These are phyloP conservation scores for Pulveroboletus sp. DNA, from an alignment of 768 basidiomycete genomes.

Conservation along the genomic window DNA sequence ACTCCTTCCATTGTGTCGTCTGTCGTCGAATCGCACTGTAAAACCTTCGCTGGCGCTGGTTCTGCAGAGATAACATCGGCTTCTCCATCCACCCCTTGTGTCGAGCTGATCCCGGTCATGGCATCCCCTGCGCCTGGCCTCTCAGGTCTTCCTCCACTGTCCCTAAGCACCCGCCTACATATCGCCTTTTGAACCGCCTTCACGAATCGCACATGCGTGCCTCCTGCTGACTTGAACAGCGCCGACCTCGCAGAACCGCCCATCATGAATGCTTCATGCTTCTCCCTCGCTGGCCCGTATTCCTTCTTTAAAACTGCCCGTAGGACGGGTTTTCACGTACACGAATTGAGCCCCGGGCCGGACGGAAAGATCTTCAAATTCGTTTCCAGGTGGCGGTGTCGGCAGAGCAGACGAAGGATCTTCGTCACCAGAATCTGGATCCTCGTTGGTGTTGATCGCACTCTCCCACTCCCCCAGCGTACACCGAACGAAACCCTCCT, in stretches of 20 bases:
- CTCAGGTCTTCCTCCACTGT: conserved; percentile 9
- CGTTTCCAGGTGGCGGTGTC: conserved; percentile 40
- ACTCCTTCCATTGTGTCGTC: conserved; percentile 21
- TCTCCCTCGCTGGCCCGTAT: conserved; percentile 49
- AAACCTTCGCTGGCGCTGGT: too few relatives aligned
- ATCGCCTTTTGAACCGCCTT: conserved; percentile 34
- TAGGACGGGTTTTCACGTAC: conserved; percentile 63
- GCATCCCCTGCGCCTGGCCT: too few relatives aligned
- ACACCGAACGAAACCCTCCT: conserved; percentile 62
- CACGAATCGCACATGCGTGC: conserved; percentile 36
- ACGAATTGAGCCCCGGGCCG: conserved; percentile 59
- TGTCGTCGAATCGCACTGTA: neutral
- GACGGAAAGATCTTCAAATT: conserved; percentile 49
- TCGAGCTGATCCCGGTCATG: neutral
- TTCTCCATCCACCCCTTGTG: neutral
- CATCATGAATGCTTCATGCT: conserved; percentile 53
- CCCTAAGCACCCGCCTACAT: conserved; percentile 27
- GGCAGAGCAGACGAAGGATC: conserved; percentile 28
- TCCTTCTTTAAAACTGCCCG: conserved; percentile 51
- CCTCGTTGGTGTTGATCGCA: conserved; percentile 27
- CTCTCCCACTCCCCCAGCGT: conserved; percentile 58
- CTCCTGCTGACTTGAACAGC: conserved; percentile 34
- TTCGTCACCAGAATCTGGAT: conserved; percentile 30
- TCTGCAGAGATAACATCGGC: too few relatives aligned
- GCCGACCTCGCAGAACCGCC: conserved; percentile 48